Evolutionary conservation across 441 rosid species (phyloP), one percentile per base, ranked within the genome.

Genomic region (Corymbia calophylla): DNA sequence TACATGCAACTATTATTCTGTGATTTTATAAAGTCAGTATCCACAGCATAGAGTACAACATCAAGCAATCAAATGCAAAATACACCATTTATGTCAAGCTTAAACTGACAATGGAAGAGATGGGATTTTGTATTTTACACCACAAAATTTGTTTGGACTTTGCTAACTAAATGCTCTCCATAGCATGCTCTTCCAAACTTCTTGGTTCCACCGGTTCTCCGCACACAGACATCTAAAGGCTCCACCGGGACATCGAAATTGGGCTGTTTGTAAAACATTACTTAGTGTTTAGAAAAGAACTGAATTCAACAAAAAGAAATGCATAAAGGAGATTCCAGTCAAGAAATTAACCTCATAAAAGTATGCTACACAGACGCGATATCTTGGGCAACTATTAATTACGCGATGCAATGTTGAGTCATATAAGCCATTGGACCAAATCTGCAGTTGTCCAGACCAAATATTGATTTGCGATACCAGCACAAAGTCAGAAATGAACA

Each of bases 351-450:
- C 99, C 99, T 96, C 99, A 12, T 95, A 95, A 90, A 97, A 96
- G 90, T 93, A 96, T 31, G 99, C 99, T 1, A 97, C 91, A 60
- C 95, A 95, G 53, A 95, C 95, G 7, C 98, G 95, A 90, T 95
- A 95, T 87, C 85, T 92, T 16, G 95, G 93, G 68, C 95, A 94
- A 82, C 32, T 93, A 89, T 97, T 97, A 90, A 95, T 92, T 66
- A 97, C 96, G 91, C 92, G 95, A 88, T 96, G 98, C 68, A 97
- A 91, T 11, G 99, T 97, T 82, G 99, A 96, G 56, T 97, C 97
- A 1, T 96, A 97, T 62, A 96, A 70, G 80, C 99, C 98, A 31
- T 96, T 97, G 81, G 98, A 93, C 90, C 90, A 95, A 90, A 97
- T 94, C 98, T 97, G 94, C 92, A 91, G 89, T 90, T 91, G 56